Conservation (phyloP, 305 asterid species). For the Fraxinus nigra region DNA sequence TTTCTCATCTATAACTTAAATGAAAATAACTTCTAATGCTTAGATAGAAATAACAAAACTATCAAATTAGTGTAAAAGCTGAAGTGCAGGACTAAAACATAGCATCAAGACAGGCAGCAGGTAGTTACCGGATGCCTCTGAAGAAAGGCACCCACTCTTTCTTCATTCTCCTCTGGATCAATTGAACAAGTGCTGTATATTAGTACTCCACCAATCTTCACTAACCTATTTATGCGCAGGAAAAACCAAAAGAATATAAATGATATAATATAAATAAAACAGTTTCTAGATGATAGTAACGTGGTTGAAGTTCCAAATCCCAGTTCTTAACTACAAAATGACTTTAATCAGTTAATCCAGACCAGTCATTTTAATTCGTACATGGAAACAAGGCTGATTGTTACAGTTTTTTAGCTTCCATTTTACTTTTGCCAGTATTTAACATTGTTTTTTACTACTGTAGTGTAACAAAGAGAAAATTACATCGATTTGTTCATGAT, state of each 20-base stretch:
- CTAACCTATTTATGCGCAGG: slow-evolving; percentile 54
- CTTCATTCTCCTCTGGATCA: slow-evolving; percentile 83
- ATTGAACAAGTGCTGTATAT: slow-evolving; percentile 91
- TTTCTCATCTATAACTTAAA: background rate
- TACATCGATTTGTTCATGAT: background rate
- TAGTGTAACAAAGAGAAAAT: background rate
- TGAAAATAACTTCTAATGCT: background rate
- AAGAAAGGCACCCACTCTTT: slow-evolving; percentile 81
- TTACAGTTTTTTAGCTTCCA: background rate
- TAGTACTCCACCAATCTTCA: slow-evolving; percentile 75
- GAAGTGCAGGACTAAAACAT: background rate
- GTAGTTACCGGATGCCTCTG: slow-evolving; percentile 62
- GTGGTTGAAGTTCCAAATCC: background rate
- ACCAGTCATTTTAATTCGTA: background rate
- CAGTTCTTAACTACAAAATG: background rate
- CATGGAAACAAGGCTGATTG: background rate
- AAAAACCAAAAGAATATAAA: slow-evolving; percentile 11
- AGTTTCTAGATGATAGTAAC: background rate
- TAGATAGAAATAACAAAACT: background rate
- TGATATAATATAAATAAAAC: slow-evolving; percentile 2
- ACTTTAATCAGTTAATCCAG: background rate
- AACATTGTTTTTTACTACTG: background rate
- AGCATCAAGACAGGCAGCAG: background rate
- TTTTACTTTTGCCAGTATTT: background rate
- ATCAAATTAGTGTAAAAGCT: background rate